Evolutionary conservation across 148 eudicot genomes (phyloP), one percentile per base, ranked within the genome.

Genomic region (Rheum nobile): DNA sequence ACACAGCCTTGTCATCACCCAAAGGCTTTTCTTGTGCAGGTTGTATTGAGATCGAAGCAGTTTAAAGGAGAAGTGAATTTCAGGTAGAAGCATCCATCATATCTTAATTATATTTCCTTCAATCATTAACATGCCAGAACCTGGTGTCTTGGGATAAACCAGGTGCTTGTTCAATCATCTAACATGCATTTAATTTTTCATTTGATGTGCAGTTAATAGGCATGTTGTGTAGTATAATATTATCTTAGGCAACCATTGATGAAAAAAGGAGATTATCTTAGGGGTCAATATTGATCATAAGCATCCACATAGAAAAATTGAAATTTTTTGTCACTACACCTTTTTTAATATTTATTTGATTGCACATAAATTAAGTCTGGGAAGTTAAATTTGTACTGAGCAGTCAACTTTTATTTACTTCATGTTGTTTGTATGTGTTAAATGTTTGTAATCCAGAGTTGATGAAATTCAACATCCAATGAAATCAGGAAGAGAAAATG

Each of bases 51-150:
- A 42, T 96, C 99, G 21, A 89, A 81, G 71, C 92, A 96, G 83
- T 96, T 96, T 72, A 75, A 79, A 78, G 99, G 99, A 77, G 92
- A 90, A 84, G 96, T 96, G 76, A 68, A 80, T 78, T 90, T 96
- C 84, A 89, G 97, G 99, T 93, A 77, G 84, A 80, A 16, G 72
- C 28, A 34, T 77, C 42, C 48, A 47, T 21, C 65, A 11, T 29
- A 37, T 37, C n/a, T 26, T 38, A 7, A 71, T 22, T 39, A n/a
- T 17, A 11, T 41, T 5, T 29, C 37, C 17, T 29, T 28, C n/a
- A 61, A 4, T 61, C 38, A 61, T 31, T 28, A 29, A 61, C 68
- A 61, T 61, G 68, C 68, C 35, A 31, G 32, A 50, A 50, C 26
- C 8, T 50, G 57, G 24, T 65, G 70, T 55, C 21, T 34, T 31